Evolutionary conservation across 768 basidiomycete genomes (phyloP).

Genomic region (Boletus reticulatus): DNA sequence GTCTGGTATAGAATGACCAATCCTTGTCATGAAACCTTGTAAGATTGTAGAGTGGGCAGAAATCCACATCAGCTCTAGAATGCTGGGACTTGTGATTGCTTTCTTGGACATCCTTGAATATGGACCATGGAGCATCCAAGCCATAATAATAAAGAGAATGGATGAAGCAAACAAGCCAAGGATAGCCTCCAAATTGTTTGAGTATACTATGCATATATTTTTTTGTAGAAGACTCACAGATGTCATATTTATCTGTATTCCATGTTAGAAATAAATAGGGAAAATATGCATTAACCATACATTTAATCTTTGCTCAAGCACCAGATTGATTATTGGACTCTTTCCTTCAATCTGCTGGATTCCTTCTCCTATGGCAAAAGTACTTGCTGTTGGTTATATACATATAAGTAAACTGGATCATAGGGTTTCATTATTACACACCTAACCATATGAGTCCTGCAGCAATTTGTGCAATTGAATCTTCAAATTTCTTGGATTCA

Average conservation of each 20-base stretch:
- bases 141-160: not conserved
- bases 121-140: not conserved
- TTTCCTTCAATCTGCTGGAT: not conserved
- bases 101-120: not conserved
- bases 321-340: not conserved
- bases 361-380: not conserved
- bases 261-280: not conserved
- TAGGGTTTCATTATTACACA: not conserved
- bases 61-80: not conserved
- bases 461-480: not conserved
- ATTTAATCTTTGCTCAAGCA: not conserved
- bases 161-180: not conserved
- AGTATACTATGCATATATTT: not conserved
- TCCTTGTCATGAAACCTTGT: not conserved
- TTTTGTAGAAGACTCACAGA: not conserved
- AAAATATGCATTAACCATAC: not conserved
- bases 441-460: conserved; percentile 8
- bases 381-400: not conserved
- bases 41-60: not conserved
- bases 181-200: not conserved
- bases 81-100: not conserved
- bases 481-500: not conserved
- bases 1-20: not conserved
- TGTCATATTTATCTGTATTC: not conserved
- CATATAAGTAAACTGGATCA: too few relatives aligned